These are phyloP conservation scores for Avena sativa DNA, from an alignment of 176 grass and related monocot genomes.

Conservation along the genomic window DNA sequence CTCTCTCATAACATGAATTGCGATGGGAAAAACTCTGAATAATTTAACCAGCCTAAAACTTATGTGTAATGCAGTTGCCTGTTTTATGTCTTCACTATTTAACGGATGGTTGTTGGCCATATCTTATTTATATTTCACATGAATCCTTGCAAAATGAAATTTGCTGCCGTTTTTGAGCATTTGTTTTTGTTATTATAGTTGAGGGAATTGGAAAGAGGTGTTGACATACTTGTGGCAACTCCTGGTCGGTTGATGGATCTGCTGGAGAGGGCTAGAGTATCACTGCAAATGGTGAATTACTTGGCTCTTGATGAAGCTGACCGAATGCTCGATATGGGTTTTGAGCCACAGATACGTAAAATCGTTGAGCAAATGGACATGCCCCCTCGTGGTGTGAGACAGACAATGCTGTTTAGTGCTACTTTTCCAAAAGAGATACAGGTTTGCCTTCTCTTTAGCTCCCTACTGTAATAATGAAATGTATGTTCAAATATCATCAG, in stretches of 20 bases:
- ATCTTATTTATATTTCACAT: neutral
- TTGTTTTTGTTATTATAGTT: slow-evolving; percentile 58
- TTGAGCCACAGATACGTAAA: slow-evolving; percentile 94
- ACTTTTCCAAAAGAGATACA: slow-evolving; percentile 98
- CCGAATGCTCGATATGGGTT: slow-evolving; percentile 99
- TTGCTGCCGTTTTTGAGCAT: neutral
- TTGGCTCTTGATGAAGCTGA: slow-evolving; percentile 96
- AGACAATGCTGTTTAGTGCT: slow-evolving; percentile 98
- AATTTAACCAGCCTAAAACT: neutral
- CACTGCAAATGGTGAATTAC: slow-evolving; percentile 82
- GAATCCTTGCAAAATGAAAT: neutral
- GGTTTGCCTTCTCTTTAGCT: slow-evolving; percentile 42
- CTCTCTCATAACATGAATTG: neutral
- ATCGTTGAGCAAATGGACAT: slow-evolving; percentile 98
- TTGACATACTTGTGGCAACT: slow-evolving; percentile 97
- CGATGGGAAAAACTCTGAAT: neutral
- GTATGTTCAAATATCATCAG: neutral
- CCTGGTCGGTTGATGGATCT: slow-evolving; percentile 96
- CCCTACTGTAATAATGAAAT: neutral
- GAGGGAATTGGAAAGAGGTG: slow-evolving; percentile 92
- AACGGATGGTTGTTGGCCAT: neutral
- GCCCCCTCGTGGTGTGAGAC: slow-evolving; percentile 77
- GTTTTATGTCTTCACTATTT: neutral
- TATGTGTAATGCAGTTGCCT: neutral
- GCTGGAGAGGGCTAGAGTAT: slow-evolving; percentile 90